Evolutionary conservation across 441 rosid species (phyloP).

Genomic region (Eruca vesicaria): DNA sequence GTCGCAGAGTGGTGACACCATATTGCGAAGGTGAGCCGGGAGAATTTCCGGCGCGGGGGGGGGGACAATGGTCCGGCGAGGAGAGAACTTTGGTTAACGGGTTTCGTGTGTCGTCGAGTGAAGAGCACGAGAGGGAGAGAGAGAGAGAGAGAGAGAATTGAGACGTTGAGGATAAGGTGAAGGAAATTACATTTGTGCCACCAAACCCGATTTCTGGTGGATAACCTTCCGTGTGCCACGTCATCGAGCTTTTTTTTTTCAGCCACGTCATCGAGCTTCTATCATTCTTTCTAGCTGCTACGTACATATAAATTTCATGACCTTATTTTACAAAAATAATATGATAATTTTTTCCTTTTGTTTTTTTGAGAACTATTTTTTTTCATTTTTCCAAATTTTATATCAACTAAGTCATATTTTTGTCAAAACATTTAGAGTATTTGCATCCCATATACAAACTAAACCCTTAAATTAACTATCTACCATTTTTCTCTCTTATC

Average conservation of each 20-base stretch:
- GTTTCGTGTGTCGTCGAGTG: conserved; percentile 26
- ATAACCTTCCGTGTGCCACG: conserved; percentile 20
- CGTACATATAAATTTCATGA: too few relatives aligned
- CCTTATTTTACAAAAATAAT: not conserved
- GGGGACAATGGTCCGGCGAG: not conserved
- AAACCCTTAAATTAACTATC: too few relatives aligned
- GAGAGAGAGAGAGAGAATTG: conserved; percentile 8
- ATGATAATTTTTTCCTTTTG: too few relatives aligned
- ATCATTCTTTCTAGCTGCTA: not conserved
- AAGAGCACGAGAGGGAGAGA: conserved; percentile 13
- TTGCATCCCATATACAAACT: too few relatives aligned
- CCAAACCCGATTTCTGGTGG: not conserved
- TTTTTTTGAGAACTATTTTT: too few relatives aligned
- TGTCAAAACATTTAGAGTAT: too few relatives aligned
- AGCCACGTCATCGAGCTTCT: conserved; percentile 23
- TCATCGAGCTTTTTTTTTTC: conserved; percentile 1
- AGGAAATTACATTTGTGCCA: conserved; percentile 4
- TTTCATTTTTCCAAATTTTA: too few relatives aligned
- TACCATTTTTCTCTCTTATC: too few relatives aligned
- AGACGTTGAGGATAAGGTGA: conserved; percentile 39
- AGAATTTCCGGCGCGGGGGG: conserved; percentile 19
- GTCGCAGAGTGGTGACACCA: conserved; percentile 62
- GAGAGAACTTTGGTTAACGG: conserved; percentile 14
- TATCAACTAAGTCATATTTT: too few relatives aligned
- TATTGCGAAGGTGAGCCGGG: conserved; percentile 29